A percentile compares a stretch with the other conserved stretches of the same genome.
These are phyloP conservation scores for Aureobasidium sp. DNA, from an alignment of 2,329 filamentous ascomycete species.

Conservation along the genomic window DNA sequence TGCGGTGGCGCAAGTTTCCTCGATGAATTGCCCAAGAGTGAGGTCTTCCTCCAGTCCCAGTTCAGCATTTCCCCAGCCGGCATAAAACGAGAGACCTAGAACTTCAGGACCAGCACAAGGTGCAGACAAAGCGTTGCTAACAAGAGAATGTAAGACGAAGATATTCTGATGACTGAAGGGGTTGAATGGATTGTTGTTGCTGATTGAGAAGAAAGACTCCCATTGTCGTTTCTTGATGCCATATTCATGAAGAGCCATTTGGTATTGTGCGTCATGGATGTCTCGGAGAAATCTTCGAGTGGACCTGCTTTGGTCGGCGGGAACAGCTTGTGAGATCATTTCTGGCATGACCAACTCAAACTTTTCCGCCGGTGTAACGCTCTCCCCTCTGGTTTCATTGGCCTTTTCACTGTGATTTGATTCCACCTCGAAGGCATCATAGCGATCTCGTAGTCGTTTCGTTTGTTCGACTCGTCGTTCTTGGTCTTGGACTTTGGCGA, in stretches of 20 bases:
- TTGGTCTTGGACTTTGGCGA: constrained; percentile 86
- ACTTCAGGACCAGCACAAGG: constrained; percentile 86
- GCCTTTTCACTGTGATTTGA: constrained; percentile 36
- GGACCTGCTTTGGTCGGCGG: constrained; percentile 75
- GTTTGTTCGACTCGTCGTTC: constrained; percentile 76
- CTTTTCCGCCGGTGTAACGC: constrained; percentile 32
- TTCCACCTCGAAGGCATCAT: constrained; percentile 36
- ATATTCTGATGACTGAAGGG: constrained; percentile 96
- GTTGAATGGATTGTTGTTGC: constrained; percentile 82
- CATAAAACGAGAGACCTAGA: constrained; percentile 83
- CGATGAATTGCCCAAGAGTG: constrained; percentile 88
- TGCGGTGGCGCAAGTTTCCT: constrained; percentile 72
- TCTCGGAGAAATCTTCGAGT: constrained; percentile 91
- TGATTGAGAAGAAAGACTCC: constrained; percentile 88
- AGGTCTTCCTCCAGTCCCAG: constrained; percentile 71
- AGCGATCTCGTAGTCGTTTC: constrained; percentile 71
- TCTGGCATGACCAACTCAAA: constrained; percentile 91
- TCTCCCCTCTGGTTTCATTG: constrained; percentile 27
- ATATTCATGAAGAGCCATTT: constrained; percentile 89
- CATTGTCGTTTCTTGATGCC: constrained; percentile 90
- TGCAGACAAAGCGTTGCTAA: constrained; percentile 87
- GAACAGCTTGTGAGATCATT: constrained; percentile 84
- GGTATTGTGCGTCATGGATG: constrained; percentile 92
- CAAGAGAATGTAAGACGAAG: constrained; percentile 84
- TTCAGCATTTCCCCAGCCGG: constrained; percentile 67